phyloP scores from a whole-genome alignment of 129 eudicot species.

The Arctium minus region DNA sequence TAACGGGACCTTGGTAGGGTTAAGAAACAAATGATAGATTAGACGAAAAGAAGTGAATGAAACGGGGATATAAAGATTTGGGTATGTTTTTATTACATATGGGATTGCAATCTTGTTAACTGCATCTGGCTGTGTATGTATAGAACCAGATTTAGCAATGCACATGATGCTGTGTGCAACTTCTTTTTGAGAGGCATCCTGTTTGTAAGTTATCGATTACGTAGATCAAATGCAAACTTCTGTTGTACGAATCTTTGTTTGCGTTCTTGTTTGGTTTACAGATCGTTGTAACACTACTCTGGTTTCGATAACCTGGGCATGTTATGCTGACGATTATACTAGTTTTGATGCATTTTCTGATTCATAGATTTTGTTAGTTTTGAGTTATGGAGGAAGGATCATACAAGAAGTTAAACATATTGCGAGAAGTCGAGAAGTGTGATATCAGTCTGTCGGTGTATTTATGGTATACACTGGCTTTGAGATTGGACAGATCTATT shows the following conservation, averaged over 20 bases:
- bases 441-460: too few species aligned
- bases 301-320: slow-evolving; percentile 3
- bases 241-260: slow-evolving; percentile 25
- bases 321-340: background rate
- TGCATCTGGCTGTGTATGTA: slow-evolving; percentile 29
- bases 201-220: slow-evolving; percentile 18
- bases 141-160: slow-evolving; percentile 26
- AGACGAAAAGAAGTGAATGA: background rate
- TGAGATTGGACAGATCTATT: too few species aligned
- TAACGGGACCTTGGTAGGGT: slow-evolving; percentile 85
- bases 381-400: background rate
- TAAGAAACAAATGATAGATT: slow-evolving; percentile 9
- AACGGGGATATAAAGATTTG: background rate
- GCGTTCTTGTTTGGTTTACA: slow-evolving; percentile 8
- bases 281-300: background rate
- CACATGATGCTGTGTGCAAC: slow-evolving; percentile 24
- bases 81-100: slow-evolving; percentile 27
- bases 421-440: too few species aligned
- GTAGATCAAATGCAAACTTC: slow-evolving; percentile 16
- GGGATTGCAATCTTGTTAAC: slow-evolving; percentile 28
- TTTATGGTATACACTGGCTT: too few species aligned
- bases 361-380: background rate
- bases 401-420: too few species aligned
- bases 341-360: background rate
- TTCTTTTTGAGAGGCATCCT: slow-evolving; percentile 34